Evolutionary conservation across 139 green algal genomes (phyloP), one percentile per base, ranked within the genome.

Genomic region (Monoraphidium neglectum): DNA sequence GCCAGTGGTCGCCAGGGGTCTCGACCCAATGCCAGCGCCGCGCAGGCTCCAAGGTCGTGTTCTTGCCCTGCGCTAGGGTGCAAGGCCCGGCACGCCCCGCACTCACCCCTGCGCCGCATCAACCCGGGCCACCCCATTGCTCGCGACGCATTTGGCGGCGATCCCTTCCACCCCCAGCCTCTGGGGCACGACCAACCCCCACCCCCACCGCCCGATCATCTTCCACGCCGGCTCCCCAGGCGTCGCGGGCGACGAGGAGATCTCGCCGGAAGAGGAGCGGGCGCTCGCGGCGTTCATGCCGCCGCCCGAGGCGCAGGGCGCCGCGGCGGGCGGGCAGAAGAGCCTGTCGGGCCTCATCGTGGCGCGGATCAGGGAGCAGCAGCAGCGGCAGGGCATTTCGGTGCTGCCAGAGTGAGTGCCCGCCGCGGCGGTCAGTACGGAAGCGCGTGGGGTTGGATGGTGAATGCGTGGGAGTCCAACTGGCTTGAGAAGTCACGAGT

Each of bases 271-370:
- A 37, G 92, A 98, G 47, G 93, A 98, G 86, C 74, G 72, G 0
- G 93, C 92, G 2, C 80, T 98, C 64, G 86, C 82, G 10, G 90
- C 91, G 15, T 98, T 98, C 80, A 86, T 91, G 80, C 82, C 78
- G 10, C 77, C 74, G 1, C 78, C 67, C 51, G 72, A 51, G 16
- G 72, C 56, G 36, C 40, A 79, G 43, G 77, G 70, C 0, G 74
- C 73, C 13, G 68, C 72, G 4, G 84, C 73, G 37, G 73, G 65
- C 16, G 56, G 23, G 5, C 68, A 87, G 57, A 67, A 62, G 26
- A 95, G 90, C 12, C 79, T 99, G 38, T 88, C 90, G 4, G 96
- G 98, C 76, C 80, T 98, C 46, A 96, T 99, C 57, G 72, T 97
- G 83, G 79, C 89, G 2, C 93, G 92, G 67, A 51, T 92, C 35